Base-by-base conservation (phyloP, 371 early-diverging fungal species). In the Furculomyces boomerangus region DNA sequence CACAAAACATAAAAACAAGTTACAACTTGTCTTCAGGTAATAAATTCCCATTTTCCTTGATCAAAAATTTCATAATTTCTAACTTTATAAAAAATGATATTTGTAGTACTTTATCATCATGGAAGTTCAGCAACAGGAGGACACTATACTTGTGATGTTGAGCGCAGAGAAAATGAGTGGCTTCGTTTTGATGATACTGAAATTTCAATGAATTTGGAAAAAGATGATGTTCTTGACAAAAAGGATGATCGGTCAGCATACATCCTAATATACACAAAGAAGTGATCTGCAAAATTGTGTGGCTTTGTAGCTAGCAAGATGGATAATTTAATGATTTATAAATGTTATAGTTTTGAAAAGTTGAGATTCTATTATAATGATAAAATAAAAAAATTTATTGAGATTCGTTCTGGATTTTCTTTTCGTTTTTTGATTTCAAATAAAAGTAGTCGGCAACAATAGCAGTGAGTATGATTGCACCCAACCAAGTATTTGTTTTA, bases 111-210 rank as follows among this genome's bases (percentile, higher is more conserved):
- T 7, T 89, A 95, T 67, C 98, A 98, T 68, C 98, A 94, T 64
- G 96, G 98, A 16, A 65, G 71, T 53, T 73, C 74, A 27, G 88
- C 93, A 27, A 79, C 76, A 13, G 96, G 92, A 35, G 98, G 98
- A 3, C 98, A 98, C 64, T 98, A 98, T 68, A 98, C 96, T 2
- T 92, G 92, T 71, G 90, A 90, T 68, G 78, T 98, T 25, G 56
- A 64, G 45, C 72, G 84, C 56, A 71, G 77, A 26, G 73, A 76
- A 55, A 77, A 77, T 32, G 76, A 80, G 65, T 96, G 94, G 95
- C 75, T 90, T 50, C 86, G 80, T 54, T 81, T 91, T 50, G 92
- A 96, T 66, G 97, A 96, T 66, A 80, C 83, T 25, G 76, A 72
- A 39, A 83, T 94, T 55, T 72, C 65, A 28, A 67, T 68, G 45